Base-by-base conservation (phyloP, 352 stramenopile genomes). In the Pythium biforme region DNA sequence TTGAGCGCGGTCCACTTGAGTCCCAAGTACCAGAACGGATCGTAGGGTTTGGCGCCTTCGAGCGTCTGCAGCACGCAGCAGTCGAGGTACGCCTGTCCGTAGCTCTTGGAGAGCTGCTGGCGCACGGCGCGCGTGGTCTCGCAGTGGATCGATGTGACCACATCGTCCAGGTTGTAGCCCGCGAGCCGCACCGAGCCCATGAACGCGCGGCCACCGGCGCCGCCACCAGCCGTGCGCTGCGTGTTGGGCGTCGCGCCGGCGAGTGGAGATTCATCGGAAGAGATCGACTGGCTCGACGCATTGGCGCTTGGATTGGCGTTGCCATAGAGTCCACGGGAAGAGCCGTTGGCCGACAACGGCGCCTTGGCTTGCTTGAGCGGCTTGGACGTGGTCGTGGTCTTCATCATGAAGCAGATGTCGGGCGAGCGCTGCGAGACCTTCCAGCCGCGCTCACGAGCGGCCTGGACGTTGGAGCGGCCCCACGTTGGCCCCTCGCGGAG, bases 1-100 rank as follows among this genome's bases (percentile, higher is more conserved):
- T 76, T 76, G 48, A 90, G 29, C n/a, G 79, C 83, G 53, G 86
- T 39, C 83, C 83, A 92, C 73, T 90, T 89, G 45, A 92, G 70
- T 4, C 83, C 79, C 22, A 92, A 23, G 62, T 87, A 92, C 79
- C 78, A 88, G 67, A 90, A 92, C 49, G 83, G 83, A 31, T 92
- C 83, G 6, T 82, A 70, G 2, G 79, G 59, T 27, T 78, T 88
- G 17, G 81, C 75, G 29, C 74, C 68, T 62, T 92, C 83, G 4
- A 92, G 72, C 41, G 76, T 86, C 62, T 83, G 68, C 47, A 92
- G 68, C 29, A 88, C 66, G 51, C 74, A 81, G 62, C 79, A 79
- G 63, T 92, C 83, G 37, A 92, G 68, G 41, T 74, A 80, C 29
- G 64, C 66, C 34, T 76, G 67, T n/a, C 80, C 79, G 57, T 84